Evolutionary conservation across 805 yeast species (phyloP), one percentile per base, ranked within the genome.

Genomic region (Lachancea fermentati): DNA sequence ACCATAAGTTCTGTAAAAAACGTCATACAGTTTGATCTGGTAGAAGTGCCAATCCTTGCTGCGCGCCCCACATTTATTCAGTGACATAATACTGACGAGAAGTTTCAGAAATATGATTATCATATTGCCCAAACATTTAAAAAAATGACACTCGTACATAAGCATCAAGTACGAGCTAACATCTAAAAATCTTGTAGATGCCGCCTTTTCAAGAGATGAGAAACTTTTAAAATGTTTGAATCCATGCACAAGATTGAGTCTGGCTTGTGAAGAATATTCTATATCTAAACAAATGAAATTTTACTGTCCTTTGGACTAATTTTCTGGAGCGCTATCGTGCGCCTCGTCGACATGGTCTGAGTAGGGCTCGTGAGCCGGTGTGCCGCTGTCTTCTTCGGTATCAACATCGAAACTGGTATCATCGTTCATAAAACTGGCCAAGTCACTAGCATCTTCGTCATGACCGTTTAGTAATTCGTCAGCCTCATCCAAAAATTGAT

Each of bases 371-470:
- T 39, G 18, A 13, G 37, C 16, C 11, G 31, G 25, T 2, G 32
- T 14, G 11, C 39, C 36, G 6, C 39, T 28, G 8, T 42, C 58
- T 8, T 57, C 62, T 25, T 58, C 67, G 28, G 53, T 65, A 6
- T 62, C 67, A 32, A 64, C 59, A 31, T 65, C 71, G 43, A 59
- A 63, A 33, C 55, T 55, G 12, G 49, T 52, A 15, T 58, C 63
- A 19, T 54, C 52, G 37, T 66, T 68, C 12, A 69, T 48, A 37
- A 72, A 66, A 30, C 68, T 63, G 34, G 69, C 68, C 26, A 73
- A 59, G 39, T 71, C 75, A 34, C 69, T 62, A 0, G 78, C 78
- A 53, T 73, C 78, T 34, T 69, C 75, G 38, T 71, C 76, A 37
- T 62, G 65, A 5, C 66, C 67, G 12, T 54, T 54, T 22, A 61